phyloP scores from a whole-genome alignment of 805 yeast species.

The Spencermartinsiella europaea region DNA sequence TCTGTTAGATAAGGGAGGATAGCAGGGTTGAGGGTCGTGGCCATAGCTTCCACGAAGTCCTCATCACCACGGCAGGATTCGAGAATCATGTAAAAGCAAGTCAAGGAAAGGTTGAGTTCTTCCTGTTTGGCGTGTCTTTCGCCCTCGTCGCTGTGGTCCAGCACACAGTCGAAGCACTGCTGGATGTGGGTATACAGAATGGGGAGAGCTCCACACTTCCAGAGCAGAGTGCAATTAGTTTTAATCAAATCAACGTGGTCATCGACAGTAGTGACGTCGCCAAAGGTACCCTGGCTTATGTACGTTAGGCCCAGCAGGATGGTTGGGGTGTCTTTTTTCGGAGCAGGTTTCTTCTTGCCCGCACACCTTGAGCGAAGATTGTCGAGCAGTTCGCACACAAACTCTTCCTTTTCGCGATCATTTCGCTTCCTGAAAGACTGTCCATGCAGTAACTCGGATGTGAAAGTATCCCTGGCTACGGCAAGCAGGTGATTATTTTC shows the following conservation, averaged over 20 bases:
- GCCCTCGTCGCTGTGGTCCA: background rate
- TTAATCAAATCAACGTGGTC: slow-evolving; percentile 26
- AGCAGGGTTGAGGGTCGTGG: slow-evolving; percentile 27
- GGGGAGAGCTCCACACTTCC: slow-evolving; percentile 15
- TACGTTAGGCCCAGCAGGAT: slow-evolving; percentile 23
- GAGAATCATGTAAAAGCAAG: slow-evolving; percentile 27
- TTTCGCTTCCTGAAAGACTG: slow-evolving; percentile 1
- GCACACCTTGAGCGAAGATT: background rate
- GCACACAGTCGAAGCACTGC: background rate
- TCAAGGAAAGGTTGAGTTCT: slow-evolving; percentile 10
- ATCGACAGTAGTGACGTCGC: slow-evolving; percentile 18
- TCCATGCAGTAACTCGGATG: background rate
- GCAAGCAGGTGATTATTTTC: slow-evolving; percentile 19
- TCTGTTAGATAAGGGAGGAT: slow-evolving; percentile 42
- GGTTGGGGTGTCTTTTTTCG: background rate
- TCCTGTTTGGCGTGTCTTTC: background rate
- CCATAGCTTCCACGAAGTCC: slow-evolving; percentile 19
- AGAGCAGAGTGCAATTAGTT: slow-evolving; percentile 23
- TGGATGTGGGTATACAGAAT: slow-evolving; percentile 4
- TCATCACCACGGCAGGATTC: slow-evolving; percentile 11
- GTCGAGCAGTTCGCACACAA: slow-evolving; percentile 2
- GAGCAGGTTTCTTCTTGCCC: background rate
- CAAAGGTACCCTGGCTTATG: slow-evolving; percentile 31
- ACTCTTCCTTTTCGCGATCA: slow-evolving; percentile 1
- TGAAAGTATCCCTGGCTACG: slow-evolving; percentile 13